These are phyloP conservation scores for Solanum sitiens DNA, from an alignment of 257 asterid species.

Conservation along the genomic window DNA sequence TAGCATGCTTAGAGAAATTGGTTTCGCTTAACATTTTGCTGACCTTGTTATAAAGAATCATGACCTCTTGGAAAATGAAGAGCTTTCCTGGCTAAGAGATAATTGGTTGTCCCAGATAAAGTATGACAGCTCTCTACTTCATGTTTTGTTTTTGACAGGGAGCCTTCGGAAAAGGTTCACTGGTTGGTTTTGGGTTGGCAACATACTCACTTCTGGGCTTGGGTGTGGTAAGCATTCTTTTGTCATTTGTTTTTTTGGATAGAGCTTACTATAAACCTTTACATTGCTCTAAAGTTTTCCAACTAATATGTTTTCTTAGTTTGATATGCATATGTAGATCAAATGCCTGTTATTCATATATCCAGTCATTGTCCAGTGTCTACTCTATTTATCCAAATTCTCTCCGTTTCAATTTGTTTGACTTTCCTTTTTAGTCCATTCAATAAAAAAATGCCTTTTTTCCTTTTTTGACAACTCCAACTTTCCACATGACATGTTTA, in stretches of 20 bases:
- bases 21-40: background rate
- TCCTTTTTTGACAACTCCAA: background rate
- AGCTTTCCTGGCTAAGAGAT: background rate
- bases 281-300: background rate
- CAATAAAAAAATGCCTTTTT: background rate
- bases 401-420: background rate
- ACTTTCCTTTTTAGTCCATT: background rate
- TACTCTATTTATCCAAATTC: background rate
- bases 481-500: background rate
- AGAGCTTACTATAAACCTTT: background rate
- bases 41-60: background rate
- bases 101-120: background rate
- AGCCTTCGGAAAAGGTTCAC: conserved; percentile 57
- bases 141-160: conserved; percentile 30
- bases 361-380: background rate
- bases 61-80: background rate
- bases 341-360: background rate
- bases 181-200: conserved; percentile 57
- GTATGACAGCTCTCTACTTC: background rate
- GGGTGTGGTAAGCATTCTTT: conserved; percentile 48
- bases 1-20: background rate
- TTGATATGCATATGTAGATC: background rate
- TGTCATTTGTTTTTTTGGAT: background rate
- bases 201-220: conserved; percentile 58
- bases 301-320: background rate